These are phyloP conservation scores for Aspergillus niger DNA, from an alignment of 2,329 filamentous ascomycete species.

Conservation along the genomic window DNA sequence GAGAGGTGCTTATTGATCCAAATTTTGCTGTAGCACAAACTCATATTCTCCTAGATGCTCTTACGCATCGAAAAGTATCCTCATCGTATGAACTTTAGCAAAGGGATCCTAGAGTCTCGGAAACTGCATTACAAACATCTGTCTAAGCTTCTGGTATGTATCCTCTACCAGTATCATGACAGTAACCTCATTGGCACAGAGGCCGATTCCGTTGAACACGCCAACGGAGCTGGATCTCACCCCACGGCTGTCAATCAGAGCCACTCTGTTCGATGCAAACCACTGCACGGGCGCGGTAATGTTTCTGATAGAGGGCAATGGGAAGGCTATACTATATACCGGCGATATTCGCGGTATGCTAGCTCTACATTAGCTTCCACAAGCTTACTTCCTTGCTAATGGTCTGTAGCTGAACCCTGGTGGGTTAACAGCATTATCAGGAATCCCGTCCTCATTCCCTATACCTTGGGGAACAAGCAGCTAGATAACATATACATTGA, in stretches of 20 bases:
- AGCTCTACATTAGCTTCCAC: background rate
- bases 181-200: conserved; percentile 47
- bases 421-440: conserved; percentile 74
- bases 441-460: conserved; percentile 74
- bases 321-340: conserved; percentile 78
- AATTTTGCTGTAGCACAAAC: background rate
- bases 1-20: conserved; percentile 53
- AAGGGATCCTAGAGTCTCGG: conserved; percentile 73
- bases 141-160: conserved; percentile 64
- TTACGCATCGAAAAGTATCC: conserved; percentile 76
- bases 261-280: conserved; percentile 88
- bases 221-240: conserved; percentile 74
- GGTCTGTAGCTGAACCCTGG: conserved; percentile 67
- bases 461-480: conserved; percentile 64
- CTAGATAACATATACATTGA: conserved; percentile 87
- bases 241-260: conserved; percentile 68
- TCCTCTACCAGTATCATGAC: too few species aligned
- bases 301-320: conserved; percentile 80
- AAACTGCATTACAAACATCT: conserved; percentile 77
- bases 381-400: conserved; percentile 10
- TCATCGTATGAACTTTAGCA: conserved; percentile 78
- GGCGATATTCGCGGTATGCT: conserved; percentile 72
- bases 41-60: conserved; percentile 56
- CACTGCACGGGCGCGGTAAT: conserved; percentile 89
- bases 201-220: conserved; percentile 78